Percentiles rank a stretch among this genome's conserved stretches.
These are phyloP conservation scores for Agrocybe praecox DNA, from an alignment of 768 basidiomycete genomes.

Conservation along the genomic window DNA sequence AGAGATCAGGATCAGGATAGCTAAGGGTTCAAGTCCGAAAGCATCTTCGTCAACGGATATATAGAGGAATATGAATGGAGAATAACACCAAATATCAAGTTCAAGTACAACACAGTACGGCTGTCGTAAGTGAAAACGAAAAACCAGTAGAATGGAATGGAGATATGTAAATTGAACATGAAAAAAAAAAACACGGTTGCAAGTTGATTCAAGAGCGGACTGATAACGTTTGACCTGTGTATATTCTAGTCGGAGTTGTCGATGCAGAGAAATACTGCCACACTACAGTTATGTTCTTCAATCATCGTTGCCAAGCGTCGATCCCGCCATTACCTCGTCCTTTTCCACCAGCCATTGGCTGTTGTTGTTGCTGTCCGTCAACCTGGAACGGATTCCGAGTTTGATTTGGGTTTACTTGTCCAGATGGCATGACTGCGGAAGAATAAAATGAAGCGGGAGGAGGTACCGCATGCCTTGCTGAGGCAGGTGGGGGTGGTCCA, in stretches of 20 bases:
- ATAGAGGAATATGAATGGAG: slow-evolving; percentile 17
- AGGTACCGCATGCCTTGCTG: slow-evolving; percentile 48
- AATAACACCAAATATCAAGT: slow-evolving; percentile 21
- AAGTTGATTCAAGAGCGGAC: slow-evolving; percentile 8
- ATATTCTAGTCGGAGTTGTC: not conserved
- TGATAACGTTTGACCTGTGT: slow-evolving; percentile 9
- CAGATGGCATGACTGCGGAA: slow-evolving; percentile 54
- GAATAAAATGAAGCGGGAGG: slow-evolving; percentile 73
- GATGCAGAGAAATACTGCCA: not conserved
- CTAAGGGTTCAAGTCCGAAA: slow-evolving; percentile 3
- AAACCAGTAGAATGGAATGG: slow-evolving; percentile 9
- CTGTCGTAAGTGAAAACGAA: slow-evolving; percentile 13
- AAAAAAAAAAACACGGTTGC: slow-evolving; percentile 15
- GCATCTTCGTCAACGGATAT: slow-evolving; percentile 24
- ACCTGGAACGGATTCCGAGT: slow-evolving; percentile 45
- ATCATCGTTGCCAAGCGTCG: slow-evolving; percentile 78
- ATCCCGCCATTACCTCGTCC: slow-evolving; percentile 58
- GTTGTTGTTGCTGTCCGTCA: slow-evolving; percentile 39
- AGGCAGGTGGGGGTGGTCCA: slow-evolving; percentile 28
- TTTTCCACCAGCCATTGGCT: slow-evolving; percentile 50
- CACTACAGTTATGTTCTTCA: slow-evolving; percentile 4
- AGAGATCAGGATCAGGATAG: not conserved
- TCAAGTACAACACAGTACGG: slow-evolving; percentile 18
- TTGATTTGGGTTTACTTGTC: slow-evolving; percentile 35
- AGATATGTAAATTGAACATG: slow-evolving; percentile 14